Evolutionary conservation across 2,329 filamentous ascomycete genomes (phyloP).

Genomic region (Aschersonia sp.): DNA sequence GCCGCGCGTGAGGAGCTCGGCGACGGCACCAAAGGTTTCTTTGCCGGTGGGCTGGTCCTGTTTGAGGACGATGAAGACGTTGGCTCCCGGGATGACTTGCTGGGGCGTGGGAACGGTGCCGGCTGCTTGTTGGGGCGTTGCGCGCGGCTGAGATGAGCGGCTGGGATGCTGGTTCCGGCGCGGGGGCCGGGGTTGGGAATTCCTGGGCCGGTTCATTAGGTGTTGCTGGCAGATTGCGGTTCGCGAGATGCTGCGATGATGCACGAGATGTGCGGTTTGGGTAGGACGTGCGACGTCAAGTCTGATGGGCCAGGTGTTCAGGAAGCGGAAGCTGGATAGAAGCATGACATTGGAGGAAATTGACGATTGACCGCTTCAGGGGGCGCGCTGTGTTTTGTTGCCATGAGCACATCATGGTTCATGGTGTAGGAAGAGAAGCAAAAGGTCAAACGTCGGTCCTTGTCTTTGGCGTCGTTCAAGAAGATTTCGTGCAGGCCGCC

Average conservation of each 20-base stretch:
- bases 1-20: constrained; percentile 54
- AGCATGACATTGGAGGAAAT: no score
- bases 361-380: no score
- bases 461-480: no score
- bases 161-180: not conserved
- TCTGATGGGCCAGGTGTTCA: no score
- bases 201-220: constrained; percentile 18
- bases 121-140: constrained; percentile 19
- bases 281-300: no score
- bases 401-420: no score
- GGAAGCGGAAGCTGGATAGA: no score
- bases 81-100: constrained; percentile 44
- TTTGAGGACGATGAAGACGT: constrained; percentile 63
- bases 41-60: constrained; percentile 61
- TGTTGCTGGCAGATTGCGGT: constrained; percentile 22
- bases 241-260: not conserved
- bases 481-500: no score
- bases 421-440: no score
- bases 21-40: constrained; percentile 52
- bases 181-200: constrained; percentile 15
- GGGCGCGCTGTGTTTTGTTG: no score
- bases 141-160: constrained; percentile 8
- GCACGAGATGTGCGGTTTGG: not conserved
- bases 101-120: constrained; percentile 29
- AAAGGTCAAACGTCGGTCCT: no score